Percentiles rank a stretch among this genome's conserved stretches.
Conservation (phyloP, 768 basidiomycete genomes). For the Dacryopinax spathularia region DNA sequence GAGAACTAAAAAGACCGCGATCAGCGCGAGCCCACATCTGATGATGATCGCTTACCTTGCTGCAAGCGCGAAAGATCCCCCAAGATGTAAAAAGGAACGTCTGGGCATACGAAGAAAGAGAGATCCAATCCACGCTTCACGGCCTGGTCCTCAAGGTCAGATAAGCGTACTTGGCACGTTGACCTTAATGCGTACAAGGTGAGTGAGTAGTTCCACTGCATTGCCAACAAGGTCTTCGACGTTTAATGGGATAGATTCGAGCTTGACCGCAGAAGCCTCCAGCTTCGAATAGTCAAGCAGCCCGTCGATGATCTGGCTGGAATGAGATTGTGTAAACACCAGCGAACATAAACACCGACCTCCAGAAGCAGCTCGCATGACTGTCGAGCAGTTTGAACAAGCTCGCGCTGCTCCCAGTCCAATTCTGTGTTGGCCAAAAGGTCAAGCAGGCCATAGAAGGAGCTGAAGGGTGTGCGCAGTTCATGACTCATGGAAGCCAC, state of each 20-base stretch:
- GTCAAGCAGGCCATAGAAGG: slow-evolving; percentile 63
- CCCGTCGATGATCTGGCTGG: slow-evolving; percentile 49
- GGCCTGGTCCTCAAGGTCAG: neutral
- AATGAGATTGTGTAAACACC: neutral
- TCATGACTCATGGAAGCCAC: slow-evolving; percentile 67
- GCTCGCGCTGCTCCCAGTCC: slow-evolving; percentile 53
- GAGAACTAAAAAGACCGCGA: slow-evolving; percentile 31
- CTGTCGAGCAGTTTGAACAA: slow-evolving; percentile 65
- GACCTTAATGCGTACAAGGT: slow-evolving; percentile 25
- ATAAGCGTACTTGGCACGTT: neutral
- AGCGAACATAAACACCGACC: slow-evolving; percentile 14
- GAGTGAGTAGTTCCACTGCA: slow-evolving; percentile 60
- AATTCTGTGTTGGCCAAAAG: slow-evolving; percentile 58
- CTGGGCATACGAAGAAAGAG: slow-evolving; percentile 53
- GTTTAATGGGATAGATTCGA: slow-evolving; percentile 50
- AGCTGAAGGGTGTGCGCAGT: slow-evolving; percentile 62
- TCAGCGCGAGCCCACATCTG: neutral
- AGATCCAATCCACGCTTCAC: slow-evolving; percentile 37
- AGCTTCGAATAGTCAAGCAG: slow-evolving; percentile 69
- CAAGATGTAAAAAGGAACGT: slow-evolving; percentile 58
- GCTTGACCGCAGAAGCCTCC: slow-evolving; percentile 60
- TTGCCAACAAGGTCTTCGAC: slow-evolving; percentile 64
- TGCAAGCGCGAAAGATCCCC: slow-evolving; percentile 62
- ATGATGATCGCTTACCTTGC: slow-evolving; percentile 35
- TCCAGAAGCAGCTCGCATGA: slow-evolving; percentile 62